Base-by-base conservation (phyloP, 208 protist species). In the Strigomonas culicis region DNA sequence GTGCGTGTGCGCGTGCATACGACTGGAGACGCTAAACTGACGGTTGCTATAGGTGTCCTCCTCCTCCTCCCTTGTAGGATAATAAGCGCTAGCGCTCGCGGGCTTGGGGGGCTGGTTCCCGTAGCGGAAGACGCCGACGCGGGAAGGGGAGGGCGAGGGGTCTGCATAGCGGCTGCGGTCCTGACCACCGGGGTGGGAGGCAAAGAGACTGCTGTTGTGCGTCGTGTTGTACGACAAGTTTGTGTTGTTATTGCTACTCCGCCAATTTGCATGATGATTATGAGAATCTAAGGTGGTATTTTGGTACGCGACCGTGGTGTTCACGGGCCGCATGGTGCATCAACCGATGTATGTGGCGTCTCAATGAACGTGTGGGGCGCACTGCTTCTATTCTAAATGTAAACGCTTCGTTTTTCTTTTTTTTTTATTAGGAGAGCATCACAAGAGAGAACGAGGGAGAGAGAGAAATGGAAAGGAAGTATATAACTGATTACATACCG, bases 151-250 rank as follows among this genome's bases (percentile, higher is more conserved):
- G n/a, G n/a, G n/a, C n/a, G n/a, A n/a, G n/a, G n/a, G n/a, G n/a
- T n/a, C n/a, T n/a, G n/a, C n/a, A n/a, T n/a, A n/a, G n/a, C n/a
- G n/a, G n/a, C n/a, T n/a, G n/a, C n/a, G n/a, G n/a, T n/a, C 55
- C 39, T 21, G 4, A 17, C 6, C 32, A 41, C 63, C 46, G 0
- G 61, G 39, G 34, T 39, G 28, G 27, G 52, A 55, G 34, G 60
- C 15, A 10, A 46, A 34, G 15, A 66, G 15, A 46, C 39, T 47
- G 27, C 69, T 63, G 30, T 58, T 62, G 58, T 7, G 65, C 32
- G 62, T 61, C 46, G 70, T 75, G 41, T 69, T 66, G 51, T 69
- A 66, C 11, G 59, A 59, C 70, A 75, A 58, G 30, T 25, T 68
- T 13, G 65, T 68, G 57, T 49, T 70, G 62, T 71, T 66, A 50